Evolutionary conservation across 1,139 yeast genomes (phyloP), one percentile per base, ranked within the genome.

Genomic region (Debaryomyces nepalensis): DNA sequence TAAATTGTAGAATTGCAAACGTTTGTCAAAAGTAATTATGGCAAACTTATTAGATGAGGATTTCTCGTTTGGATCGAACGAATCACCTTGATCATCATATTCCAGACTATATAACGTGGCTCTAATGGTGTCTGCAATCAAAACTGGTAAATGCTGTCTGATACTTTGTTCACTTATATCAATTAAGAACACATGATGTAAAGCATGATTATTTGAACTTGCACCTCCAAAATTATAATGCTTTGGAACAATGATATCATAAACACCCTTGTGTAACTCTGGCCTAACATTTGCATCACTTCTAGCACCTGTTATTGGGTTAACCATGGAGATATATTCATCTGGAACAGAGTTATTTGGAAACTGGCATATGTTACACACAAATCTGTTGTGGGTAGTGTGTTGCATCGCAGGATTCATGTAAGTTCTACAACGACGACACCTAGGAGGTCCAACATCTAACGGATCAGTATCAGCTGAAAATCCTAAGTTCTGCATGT

Each of bases 381-480:
- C 74, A 63, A 88, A 87, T 47, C 70, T 73, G 33, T 83, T 80
- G 32, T 83, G 84, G 39, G 75, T 77, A 7, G 81, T 75, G 52
- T 85, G 83, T 52, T 82, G 84, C 83, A 87, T 86, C 12, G 83
- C 79, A 2, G 98, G 96, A 59, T 93, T 93, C 51, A 90, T 75
- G 62, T 90, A 93, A 1, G 96, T 79, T 45, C 97, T 79, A 65
- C 99, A 93, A 45, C 99, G 82, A 51, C 81, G 79, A 65, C 99
- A 93, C 54, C 99, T 78, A 26, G 95, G 83, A 1, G 97, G 97
- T 0, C 90, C 88, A 16, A 61, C 58, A 36, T 70, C 75, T 33
- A 63, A 53, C 0, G 66, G 61, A 48, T 68, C 73, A 10, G 46
- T 33, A 10, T 51, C 56, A 2, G 51, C 47, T 6, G 48, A 41